A percentile compares a stretch with the other conserved stretches of the same genome.
These are phyloP conservation scores for Phytopythium montanum DNA, from an alignment of 352 stramenopile species.

Conservation along the genomic window DNA sequence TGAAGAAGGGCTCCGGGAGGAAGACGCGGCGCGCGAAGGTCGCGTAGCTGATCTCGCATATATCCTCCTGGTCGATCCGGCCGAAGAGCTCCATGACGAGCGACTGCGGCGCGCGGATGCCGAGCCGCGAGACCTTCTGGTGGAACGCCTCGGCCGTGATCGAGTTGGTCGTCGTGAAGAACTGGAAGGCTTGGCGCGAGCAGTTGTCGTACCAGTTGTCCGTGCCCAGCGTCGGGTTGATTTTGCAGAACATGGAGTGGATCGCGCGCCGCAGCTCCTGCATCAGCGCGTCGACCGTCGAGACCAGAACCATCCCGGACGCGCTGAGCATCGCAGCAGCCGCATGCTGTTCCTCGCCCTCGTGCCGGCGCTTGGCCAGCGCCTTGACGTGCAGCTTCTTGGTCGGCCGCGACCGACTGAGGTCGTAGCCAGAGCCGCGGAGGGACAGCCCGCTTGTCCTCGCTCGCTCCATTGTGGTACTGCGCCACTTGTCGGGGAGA, in stretches of 20 bases:
- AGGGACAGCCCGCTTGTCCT: slow-evolving; percentile 27
- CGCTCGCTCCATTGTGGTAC: slow-evolving; percentile 20
- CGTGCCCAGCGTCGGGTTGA: slow-evolving; percentile 30
- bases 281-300: slow-evolving; percentile 41
- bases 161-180: slow-evolving; percentile 73
- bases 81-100: slow-evolving; percentile 58
- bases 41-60: slow-evolving; percentile 60
- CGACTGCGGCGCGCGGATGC: slow-evolving; percentile 35
- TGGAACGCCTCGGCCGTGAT: slow-evolving; percentile 70
- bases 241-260: slow-evolving; percentile 40
- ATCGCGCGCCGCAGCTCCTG: slow-evolving; percentile 46
- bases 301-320: slow-evolving; percentile 15
- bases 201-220: slow-evolving; percentile 54
- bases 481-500: not conserved
- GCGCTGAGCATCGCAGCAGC: too few relatives aligned
- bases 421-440: slow-evolving; percentile 33
- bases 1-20: slow-evolving; percentile 34
- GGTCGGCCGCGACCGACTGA: slow-evolving; percentile 8
- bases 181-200: slow-evolving; percentile 62
- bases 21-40: slow-evolving; percentile 63
- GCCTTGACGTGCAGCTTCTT: slow-evolving; percentile 14
- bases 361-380: slow-evolving; percentile 4
- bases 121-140: slow-evolving; percentile 54
- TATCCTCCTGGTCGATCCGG: slow-evolving; percentile 56
- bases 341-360: not conserved